Base-by-base conservation (phyloP, 192 early-diverging fungal genomes). In the Entrophospora sp. region DNA sequence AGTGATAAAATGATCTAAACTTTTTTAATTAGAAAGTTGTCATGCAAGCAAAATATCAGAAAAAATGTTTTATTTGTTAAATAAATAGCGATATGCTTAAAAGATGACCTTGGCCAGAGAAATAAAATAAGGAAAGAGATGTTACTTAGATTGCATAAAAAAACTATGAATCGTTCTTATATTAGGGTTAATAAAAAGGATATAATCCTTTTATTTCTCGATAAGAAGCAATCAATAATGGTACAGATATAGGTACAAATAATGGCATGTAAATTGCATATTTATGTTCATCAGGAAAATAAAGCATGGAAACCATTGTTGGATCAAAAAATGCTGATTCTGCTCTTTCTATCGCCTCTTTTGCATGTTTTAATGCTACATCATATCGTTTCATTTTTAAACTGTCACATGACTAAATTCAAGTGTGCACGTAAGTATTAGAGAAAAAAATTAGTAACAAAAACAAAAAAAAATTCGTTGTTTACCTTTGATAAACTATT, bases 271-370 rank as follows among this genome's bases (percentile, higher is more conserved):
- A 98, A 35, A 98, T 91, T 14, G 95, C 96, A 59, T 89, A 91
- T 74, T 92, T 96, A 77, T 99, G 97, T 73, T 99, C 94, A 62
- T 93, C 89, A 5, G 97, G 97, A 77, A 99, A 99, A 69, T 99
- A 99, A 5, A 97, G 77, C 85, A 97, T 83, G 4, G 92, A 87
- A 0, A 99, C 93, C 97, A 99, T 97, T 10, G 91, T 92, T 0
- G 94, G 94, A 69, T 99, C 92, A 83, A 96, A 97, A 70, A 99
- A 99, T 5, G 97, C 95, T 3, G 77, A 77, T 75, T 97, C 93
- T 2, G 95, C 81, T 13, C 79, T 59, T 28, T 72, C 72, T 6
- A 93, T 72, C 0, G 91, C 95, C 5, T 69, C 57, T 6, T 83
- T 76, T 2, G 92, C 85, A 25, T 81, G 70, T 10, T 70, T 27